phyloP scores from a whole-genome alignment of 106 monocot genomes.

The Gastrodia elata region DNA sequence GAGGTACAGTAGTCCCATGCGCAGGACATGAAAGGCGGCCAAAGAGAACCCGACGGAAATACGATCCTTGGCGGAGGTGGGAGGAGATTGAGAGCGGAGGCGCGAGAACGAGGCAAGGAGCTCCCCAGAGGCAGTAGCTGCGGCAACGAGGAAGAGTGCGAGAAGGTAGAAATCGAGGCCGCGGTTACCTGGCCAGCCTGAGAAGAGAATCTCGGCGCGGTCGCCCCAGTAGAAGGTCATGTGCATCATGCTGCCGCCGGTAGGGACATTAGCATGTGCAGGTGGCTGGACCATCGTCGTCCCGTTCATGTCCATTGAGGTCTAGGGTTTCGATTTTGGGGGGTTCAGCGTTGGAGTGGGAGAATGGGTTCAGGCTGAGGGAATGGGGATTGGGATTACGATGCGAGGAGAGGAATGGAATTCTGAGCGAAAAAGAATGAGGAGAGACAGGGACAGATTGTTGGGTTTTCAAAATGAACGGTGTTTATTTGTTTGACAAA shows the following conservation, averaged over 20 bases:
- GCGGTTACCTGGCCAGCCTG: slow-evolving; percentile 22
- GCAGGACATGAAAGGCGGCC: neutral
- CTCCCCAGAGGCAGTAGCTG: slow-evolving; percentile 9
- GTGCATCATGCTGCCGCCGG: slow-evolving; percentile 19
- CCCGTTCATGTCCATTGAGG: neutral
- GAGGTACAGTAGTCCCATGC: slow-evolving; percentile 5
- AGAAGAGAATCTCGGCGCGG: slow-evolving; percentile 21
- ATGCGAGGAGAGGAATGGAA: too few species aligned
- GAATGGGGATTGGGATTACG: too few species aligned
- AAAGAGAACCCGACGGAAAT: neutral
- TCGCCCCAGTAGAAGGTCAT: slow-evolving; percentile 36
- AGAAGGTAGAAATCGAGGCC: slow-evolving; percentile 12
- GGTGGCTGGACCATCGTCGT: neutral
- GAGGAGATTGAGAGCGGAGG: neutral
- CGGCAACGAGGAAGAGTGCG: slow-evolving; percentile 13
- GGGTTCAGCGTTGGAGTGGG: too few species aligned
- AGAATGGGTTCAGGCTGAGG: too few species aligned
- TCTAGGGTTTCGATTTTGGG: neutral
- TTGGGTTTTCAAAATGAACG: too few species aligned
- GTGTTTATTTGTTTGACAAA: too few species aligned
- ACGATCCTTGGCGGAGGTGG: neutral
- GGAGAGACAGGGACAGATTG: too few species aligned
- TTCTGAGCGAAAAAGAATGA: too few species aligned
- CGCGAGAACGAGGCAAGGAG: slow-evolving; percentile 2
- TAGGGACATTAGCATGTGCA: neutral